These are phyloP conservation scores for Xylariaceae sp. DNA, from an alignment of 2,329 filamentous ascomycete species.

Conservation along the genomic window DNA sequence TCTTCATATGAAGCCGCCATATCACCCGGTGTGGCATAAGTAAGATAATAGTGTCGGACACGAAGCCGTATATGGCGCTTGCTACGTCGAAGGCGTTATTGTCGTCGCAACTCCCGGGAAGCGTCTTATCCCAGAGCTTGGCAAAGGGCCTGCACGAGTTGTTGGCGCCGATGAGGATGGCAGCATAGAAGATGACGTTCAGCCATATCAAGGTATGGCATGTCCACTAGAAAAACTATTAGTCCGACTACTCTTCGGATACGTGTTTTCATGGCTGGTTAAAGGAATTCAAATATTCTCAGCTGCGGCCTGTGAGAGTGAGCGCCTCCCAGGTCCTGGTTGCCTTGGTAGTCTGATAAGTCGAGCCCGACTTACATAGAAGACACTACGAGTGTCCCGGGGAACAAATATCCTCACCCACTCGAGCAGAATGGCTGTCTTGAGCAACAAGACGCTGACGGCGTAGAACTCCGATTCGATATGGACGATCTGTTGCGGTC, in stretches of 20 bases:
- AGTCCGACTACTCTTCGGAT: no score
- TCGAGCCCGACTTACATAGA: conserved; percentile 4
- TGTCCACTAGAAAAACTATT: conserved; percentile 6
- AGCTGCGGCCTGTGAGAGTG: no score
- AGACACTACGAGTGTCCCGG: conserved; percentile 4
- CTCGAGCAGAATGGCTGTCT: conserved; percentile 13
- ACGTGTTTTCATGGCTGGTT: no score
- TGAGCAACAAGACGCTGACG: conserved; percentile 9
- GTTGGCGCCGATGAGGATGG: conserved; percentile 1
- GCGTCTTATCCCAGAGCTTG: conserved; percentile 9
- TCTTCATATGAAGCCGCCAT: conserved; percentile 13
- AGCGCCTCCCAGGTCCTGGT: no score
- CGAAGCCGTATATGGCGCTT: conserved; percentile 7
- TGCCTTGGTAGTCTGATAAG: neutral
- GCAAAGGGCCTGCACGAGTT: conserved; percentile 8
- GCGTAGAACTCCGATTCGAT: conserved; percentile 7
- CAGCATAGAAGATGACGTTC: conserved; percentile 3
- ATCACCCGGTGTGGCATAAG: conserved; percentile 14
- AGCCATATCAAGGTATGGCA: neutral
- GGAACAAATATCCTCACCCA: conserved; percentile 16
- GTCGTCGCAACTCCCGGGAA: conserved; percentile 6
- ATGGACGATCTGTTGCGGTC: conserved; percentile 2
- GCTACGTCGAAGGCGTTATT: conserved; percentile 5
- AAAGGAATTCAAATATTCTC: no score
- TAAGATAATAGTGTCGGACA: conserved; percentile 11